Percentiles rank a stretch among this genome's conserved stretches.
Conservation (phyloP, 2,329 filamentous ascomycete genomes). For the Blastomyces silverae region DNA sequence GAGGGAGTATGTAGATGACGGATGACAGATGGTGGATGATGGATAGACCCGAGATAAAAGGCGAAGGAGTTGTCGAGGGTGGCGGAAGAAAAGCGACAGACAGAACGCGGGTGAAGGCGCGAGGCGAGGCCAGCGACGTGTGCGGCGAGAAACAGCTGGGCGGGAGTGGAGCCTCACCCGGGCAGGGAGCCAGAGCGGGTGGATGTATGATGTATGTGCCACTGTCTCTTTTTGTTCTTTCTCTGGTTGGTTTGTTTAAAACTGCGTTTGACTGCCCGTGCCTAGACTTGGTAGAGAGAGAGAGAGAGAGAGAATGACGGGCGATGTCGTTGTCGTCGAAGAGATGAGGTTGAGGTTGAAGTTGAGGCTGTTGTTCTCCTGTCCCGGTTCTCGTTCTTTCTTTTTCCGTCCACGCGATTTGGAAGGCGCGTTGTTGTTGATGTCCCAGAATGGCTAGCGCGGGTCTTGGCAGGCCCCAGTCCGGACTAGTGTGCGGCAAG, state of each 20-base stretch:
- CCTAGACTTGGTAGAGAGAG: not conserved
- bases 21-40: not conserved
- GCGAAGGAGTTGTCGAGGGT: not conserved
- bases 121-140: not conserved
- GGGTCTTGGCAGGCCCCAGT: not conserved
- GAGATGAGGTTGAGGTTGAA: not conserved
- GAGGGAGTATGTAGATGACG: not conserved
- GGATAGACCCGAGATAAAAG: not conserved
- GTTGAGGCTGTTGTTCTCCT: not conserved
- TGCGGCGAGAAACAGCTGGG: not conserved
- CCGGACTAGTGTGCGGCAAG: not conserved
- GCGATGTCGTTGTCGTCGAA: not conserved
- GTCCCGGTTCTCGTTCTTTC: not conserved
- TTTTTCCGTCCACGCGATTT: not conserved
- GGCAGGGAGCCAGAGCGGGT: too few relatives aligned
- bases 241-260: not conserved
- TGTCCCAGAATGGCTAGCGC: constrained; percentile 13
- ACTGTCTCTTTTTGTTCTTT: too few relatives aligned
- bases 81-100: not conserved
- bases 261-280: too few relatives aligned
- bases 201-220: too few relatives aligned
- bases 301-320: not conserved
- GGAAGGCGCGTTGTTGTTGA: constrained; percentile 15
- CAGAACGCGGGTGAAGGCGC: not conserved
- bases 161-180: too few relatives aligned